These are phyloP conservation scores for Allium fistulosum DNA, from an alignment of 106 monocot species.

Conservation along the genomic window DNA sequence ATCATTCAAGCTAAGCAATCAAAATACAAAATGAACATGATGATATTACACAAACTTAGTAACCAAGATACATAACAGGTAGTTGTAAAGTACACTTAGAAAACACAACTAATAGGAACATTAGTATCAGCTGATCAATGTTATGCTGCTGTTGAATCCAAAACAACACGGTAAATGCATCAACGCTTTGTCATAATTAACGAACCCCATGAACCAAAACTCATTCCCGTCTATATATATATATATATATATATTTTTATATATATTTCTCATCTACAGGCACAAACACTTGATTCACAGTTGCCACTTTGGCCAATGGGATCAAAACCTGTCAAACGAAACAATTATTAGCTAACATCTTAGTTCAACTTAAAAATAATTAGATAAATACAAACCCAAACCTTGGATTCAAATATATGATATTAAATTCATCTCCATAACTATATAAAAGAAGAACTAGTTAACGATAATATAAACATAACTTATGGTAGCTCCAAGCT, in stretches of 20 bases:
- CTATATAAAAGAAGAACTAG: too few species aligned
- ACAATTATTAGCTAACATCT: too few species aligned
- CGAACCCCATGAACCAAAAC: conserved; percentile 99
- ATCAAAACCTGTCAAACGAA: neutral
- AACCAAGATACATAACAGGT: too few species aligned
- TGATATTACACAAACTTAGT: too few species aligned
- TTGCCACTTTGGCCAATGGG: conserved; percentile 31
- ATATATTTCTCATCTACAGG: conserved; percentile 74
- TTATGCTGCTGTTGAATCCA: conserved; percentile 16
- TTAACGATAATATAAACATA: neutral
- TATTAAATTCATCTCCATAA: too few species aligned
- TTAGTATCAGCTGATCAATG: neutral
- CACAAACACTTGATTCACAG: conserved; percentile 46
- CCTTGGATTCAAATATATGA: too few species aligned
- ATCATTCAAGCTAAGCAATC: too few species aligned
- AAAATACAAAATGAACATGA: too few species aligned
- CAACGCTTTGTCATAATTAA: conserved; percentile 64
- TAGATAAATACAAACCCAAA: too few species aligned
- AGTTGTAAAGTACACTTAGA: too few species aligned
- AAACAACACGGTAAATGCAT: conserved; percentile 33
- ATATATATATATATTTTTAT: conserved; percentile 5
- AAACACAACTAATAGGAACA: neutral
- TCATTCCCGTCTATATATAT: conserved; percentile 51
- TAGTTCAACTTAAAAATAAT: too few species aligned
- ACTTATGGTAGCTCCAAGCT: conserved; percentile 94